These are phyloP conservation scores for Pichia cabralensis DNA, from an alignment of 805 yeast species.

Conservation along the genomic window DNA sequence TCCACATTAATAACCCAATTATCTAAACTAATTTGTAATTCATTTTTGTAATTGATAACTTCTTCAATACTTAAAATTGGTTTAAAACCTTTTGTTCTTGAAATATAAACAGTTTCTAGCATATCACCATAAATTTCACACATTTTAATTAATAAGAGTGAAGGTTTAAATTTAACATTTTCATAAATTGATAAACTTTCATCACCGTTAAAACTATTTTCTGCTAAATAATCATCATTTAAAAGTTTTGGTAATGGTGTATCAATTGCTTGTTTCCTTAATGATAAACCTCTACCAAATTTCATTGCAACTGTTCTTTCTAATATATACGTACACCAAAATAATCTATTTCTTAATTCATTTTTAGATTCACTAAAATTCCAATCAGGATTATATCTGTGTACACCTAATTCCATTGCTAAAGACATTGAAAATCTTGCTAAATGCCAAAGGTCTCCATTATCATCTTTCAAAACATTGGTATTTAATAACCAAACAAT, in stretches of 20 bases:
- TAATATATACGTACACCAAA: conserved; percentile 18
- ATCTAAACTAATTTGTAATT: conserved; percentile 11
- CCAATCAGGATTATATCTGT: conserved; percentile 20
- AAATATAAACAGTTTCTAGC: conserved; percentile 16
- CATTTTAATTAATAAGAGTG: conserved; percentile 13
- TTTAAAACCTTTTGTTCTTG: conserved; percentile 11
- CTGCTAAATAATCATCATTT: conserved; percentile 13
- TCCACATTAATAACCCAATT: conserved; percentile 15
- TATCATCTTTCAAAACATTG: conserved; percentile 16
- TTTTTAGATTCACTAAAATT: conserved; percentile 15
- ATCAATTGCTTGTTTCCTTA: conserved; percentile 19
- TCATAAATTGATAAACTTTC: conserved; percentile 6
- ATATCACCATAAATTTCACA: conserved; percentile 18
- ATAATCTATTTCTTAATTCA: conserved; percentile 18
- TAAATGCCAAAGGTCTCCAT: conserved; percentile 20
- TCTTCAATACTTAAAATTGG: conserved; percentile 3
- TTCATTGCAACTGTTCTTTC: conserved; percentile 21
- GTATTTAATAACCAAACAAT: conserved; percentile 17
- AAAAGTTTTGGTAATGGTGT: conserved; percentile 16
- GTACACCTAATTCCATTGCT: conserved; percentile 21
- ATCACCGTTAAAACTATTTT: not conserved
- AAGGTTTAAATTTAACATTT: conserved; percentile 15
- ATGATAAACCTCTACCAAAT: conserved; percentile 18
- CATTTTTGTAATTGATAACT: conserved; percentile 6
- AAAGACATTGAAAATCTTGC: conserved; percentile 19